phyloP scores from a whole-genome alignment of 202 grass and related monocot genomes.

The Saccharum hybrid region DNA sequence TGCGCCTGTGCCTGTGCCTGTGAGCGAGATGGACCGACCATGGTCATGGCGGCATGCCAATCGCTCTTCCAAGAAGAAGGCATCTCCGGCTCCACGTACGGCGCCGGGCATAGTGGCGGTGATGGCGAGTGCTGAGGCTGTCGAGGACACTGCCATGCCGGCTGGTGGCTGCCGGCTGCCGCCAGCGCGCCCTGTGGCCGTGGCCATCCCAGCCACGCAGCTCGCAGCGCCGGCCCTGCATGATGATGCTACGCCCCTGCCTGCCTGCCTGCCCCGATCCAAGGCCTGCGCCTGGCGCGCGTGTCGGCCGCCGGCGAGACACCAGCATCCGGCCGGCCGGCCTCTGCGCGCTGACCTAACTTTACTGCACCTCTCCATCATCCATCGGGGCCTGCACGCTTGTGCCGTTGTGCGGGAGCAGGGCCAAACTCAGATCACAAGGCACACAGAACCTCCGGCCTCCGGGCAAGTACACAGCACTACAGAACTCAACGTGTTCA shows the following conservation, averaged over 20 bases:
- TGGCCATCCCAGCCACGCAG: background rate
- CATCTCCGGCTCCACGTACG: background rate
- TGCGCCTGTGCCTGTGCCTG: background rate
- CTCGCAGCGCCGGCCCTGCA: background rate
- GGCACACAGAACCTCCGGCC: constrained; percentile 37
- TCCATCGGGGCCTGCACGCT: constrained; percentile 10
- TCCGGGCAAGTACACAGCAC: background rate
- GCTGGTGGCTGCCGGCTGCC: no score
- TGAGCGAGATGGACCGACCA: background rate
- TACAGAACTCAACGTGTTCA: background rate
- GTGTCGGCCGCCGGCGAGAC: constrained; percentile 50
- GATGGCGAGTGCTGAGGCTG: constrained; percentile 32
- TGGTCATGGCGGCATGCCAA: background rate
- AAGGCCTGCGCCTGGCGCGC: constrained; percentile 14
- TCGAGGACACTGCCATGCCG: background rate
- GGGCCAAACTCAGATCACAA: constrained; percentile 23
- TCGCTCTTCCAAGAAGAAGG: constrained; percentile 13
- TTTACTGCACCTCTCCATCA: constrained; percentile 38
- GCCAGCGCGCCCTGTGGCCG: background rate
- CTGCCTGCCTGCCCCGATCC: constrained; percentile 39
- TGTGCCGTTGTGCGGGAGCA: constrained; percentile 6
- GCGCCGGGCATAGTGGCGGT: constrained; percentile 30
- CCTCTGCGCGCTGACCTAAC: constrained; percentile 37
- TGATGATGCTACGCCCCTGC: constrained; percentile 20
- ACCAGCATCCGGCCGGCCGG: constrained; percentile 15